Base-by-base conservation (phyloP, 768 basidiomycete species). In the Roridomyces roridus region DNA sequence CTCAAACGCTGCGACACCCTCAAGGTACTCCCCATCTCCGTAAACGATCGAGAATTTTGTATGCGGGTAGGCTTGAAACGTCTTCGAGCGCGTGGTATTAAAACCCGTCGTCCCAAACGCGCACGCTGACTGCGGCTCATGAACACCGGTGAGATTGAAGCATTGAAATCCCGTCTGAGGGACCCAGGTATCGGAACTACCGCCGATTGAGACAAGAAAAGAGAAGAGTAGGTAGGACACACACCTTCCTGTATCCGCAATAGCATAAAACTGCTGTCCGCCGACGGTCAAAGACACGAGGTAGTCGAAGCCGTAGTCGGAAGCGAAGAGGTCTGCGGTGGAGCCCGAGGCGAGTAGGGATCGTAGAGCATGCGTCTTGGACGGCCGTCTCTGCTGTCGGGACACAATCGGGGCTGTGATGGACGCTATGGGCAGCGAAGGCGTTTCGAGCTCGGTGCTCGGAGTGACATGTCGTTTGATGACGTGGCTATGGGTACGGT, bases 161-260 rank as follows among this genome's bases (percentile, higher is more conserved):
- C 66, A 67, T 0, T 48, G 21, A 42, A 66, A 67, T 25, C 66
- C 66, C 29, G 48, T 59, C 39, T 60, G 5, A 8, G 57, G 49
- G 3, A 66, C 37, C 60, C 64, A 67, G 6, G 65, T 64, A 29
- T 67, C 66, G 8, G 66, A 67, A 46, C 66, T 66, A 20, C 23
- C n/a, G n/a, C n/a, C n/a, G n/a, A n/a, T n/a, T n/a, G n/a, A n/a
- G n/a, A n/a, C n/a, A n/a, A n/a, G n/a, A n/a, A n/a, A n/a, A n/a
- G n/a, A n/a, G n/a, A n/a, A n/a, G n/a, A n/a, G n/a, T n/a, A n/a
- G n/a, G n/a, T n/a, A n/a, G 20, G 1, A 6, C 6, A 14, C 49
- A 10, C 36, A 63, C 64, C 60, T 62, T 21, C 64, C 64, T 1
- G 61, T 65, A 37, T 65, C 64, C 4, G 57, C 50, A 14, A 65